Conservation (phyloP, 345 rosid species). For the Corchorus capsularis region DNA sequence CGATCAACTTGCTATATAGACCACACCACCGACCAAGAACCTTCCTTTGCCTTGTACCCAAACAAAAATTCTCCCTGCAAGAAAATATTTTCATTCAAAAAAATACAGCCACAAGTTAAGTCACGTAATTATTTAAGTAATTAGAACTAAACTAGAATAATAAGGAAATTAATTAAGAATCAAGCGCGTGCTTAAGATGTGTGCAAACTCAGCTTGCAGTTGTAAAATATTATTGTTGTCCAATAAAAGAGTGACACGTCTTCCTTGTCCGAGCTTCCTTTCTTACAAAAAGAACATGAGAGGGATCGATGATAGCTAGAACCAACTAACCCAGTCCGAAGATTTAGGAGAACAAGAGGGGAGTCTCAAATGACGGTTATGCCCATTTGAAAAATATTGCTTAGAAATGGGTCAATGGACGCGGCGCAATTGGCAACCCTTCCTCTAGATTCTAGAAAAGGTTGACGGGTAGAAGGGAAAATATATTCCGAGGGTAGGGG, state of each 20-base stretch:
- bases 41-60: slow-evolving; percentile 8
- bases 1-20: background rate
- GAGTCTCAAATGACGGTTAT: background rate
- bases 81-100: background rate
- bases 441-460: background rate
- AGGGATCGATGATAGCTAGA: background rate
- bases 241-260: background rate
- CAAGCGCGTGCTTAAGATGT: background rate
- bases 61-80: background rate
- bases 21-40: slow-evolving; percentile 16
- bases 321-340: background rate
- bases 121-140: background rate
- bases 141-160: background rate
- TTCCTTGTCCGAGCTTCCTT: background rate
- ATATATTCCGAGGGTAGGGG: background rate
- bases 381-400: background rate
- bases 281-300: background rate
- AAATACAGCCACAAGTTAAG: background rate
- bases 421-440: background rate
- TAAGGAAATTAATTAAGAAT: background rate
- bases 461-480: background rate
- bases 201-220: background rate
- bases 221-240: background rate
- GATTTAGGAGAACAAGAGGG: background rate
- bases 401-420: background rate